Evolutionary conservation across 2,329 filamentous ascomycete species (phyloP), one percentile per base, ranked within the genome.

Genomic region (Penicillium olsonii): DNA sequence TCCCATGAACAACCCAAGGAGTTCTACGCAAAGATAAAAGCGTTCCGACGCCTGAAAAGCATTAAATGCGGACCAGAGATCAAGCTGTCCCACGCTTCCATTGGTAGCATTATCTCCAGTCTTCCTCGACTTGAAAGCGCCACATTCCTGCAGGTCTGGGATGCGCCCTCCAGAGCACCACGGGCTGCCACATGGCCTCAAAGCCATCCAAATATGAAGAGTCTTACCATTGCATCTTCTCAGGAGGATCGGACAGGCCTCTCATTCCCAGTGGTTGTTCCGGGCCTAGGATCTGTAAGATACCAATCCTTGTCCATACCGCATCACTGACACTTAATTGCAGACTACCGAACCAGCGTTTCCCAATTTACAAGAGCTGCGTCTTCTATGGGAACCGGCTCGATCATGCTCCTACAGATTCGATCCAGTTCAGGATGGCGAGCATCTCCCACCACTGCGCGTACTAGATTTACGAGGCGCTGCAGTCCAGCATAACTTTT

Each of bases 321-420:
- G 7, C 12, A 18, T 6, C 12, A 17, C 27, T 45, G 26, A 17
- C 37, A 38, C 38, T 42, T 17, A n/a, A 46, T n/a, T 27, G 29
- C 45, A 45, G 39, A 39, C 10, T 17, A 38, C 2, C 27, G 44
- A 50, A n/a, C 38, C 48, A 34, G 40, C 54, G 1, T 60, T 56
- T 35, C 61, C 65, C 4, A 68, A 68, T 24, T 56, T 72, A 4
- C 63, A 68, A 53, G 67, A 69, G 35, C 39, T 72, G 2, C 55
- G 64, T 15, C 57, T 72, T 3, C 48, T 61, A 40, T 69, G 61
- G 38, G 50, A 65, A n/a, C 61, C 63, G 5, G 49, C 54, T 14
- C 11, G 55, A 53, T 34, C 42, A 53, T 5, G 45, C 50, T 19
- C 62, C 58, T 42, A 48, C 40, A 4, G 1, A 9, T 20, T 57